These are phyloP conservation scores for Colletotrichum orchidophilum DNA, from an alignment of 2,329 filamentous ascomycete genomes.

Conservation along the genomic window DNA sequence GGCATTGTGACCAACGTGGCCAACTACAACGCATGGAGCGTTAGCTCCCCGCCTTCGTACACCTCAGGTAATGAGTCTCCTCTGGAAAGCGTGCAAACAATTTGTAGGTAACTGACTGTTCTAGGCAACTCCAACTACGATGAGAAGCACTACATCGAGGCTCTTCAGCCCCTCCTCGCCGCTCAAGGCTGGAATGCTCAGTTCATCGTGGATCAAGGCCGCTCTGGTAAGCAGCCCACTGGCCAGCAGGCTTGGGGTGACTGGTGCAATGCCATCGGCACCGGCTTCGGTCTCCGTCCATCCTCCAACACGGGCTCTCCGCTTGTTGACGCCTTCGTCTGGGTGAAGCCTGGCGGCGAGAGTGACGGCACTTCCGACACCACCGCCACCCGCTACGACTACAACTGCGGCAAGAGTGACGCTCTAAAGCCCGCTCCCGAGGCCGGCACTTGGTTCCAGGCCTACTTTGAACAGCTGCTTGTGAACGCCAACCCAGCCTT, in stretches of 20 bases:
- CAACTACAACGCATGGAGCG: constrained; percentile 63
- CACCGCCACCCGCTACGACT: constrained; percentile 60
- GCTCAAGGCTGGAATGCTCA: constrained; percentile 54
- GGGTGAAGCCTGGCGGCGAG: constrained; percentile 74
- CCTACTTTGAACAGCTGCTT: constrained; percentile 66
- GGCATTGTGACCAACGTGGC: constrained; percentile 68
- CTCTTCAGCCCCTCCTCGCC: constrained; percentile 71
- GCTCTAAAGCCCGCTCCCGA: constrained; percentile 73
- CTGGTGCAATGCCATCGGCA: constrained; percentile 73
- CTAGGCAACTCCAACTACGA: constrained; percentile 60
- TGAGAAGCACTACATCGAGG: constrained; percentile 65
- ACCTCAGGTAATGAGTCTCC: constrained; percentile 43
- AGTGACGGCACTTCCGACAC: constrained; percentile 62
- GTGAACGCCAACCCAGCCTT: constrained; percentile 65
- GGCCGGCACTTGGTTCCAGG: constrained; percentile 74
- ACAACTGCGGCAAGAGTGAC: constrained; percentile 62
- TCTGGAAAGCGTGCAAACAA: no score
- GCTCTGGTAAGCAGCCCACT: constrained; percentile 62
- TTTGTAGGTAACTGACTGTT: constrained; percentile 38
- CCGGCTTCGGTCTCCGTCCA: constrained; percentile 73
- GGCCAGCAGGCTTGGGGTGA: constrained; percentile 70
- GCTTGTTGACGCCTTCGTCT: constrained; percentile 73
- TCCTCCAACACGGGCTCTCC: constrained; percentile 67
- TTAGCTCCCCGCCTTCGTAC: constrained; percentile 54
- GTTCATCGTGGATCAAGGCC: constrained; percentile 62